Evolutionary conservation across 1,284 basidiomycete species (phyloP), one percentile per base, ranked within the genome.

Genomic region (Ustilago esculenta): DNA sequence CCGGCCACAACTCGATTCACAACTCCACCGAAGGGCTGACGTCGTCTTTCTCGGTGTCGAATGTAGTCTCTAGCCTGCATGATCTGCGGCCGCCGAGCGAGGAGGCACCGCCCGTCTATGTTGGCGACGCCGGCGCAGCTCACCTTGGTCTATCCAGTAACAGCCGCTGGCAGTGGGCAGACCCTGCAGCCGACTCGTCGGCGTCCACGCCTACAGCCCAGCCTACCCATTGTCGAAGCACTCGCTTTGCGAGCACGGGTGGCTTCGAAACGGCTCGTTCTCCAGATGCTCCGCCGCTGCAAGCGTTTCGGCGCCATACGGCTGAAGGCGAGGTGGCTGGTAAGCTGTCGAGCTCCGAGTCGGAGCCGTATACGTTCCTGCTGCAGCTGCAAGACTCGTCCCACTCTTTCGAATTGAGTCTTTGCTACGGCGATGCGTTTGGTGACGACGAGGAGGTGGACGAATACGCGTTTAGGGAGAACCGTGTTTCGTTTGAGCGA

Each of bases 351-450:
- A 82, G 83, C 47, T 80, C 83, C 30, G 83, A 83, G 32, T 79
- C 82, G 5, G 83, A 85, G 47, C 83, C 85, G 8, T 84, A 84
- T 58, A 77, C 82, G 36, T 86, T 86, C 64, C 79, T 83, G 21
- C 74, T 87, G 9, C 81, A 84, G 41, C 82, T 84, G 20, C 77
- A 83, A 12, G 80, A 80, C 43, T 56, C 69, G 17, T 70, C 77
- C 11, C 84, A 86, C 64, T 73, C 82, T 3, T 87, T 87, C 56
- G 85, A 86, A 76, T 69, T 87, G 39, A 72, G 67, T 42, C 64
- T 78, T 3, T 79, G 76, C 50, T 61, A 63, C 50, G 44, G 44
- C 17, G 67, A 48, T 8, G 12, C 24, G 25, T 77, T 75, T 35
- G 75, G 68, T n/a, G 25, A 48, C 11, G 47, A 55, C 41, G 82